Evolutionary conservation across 106 monocot genomes (phyloP).

Genomic region (Hemerocallis citrina): DNA sequence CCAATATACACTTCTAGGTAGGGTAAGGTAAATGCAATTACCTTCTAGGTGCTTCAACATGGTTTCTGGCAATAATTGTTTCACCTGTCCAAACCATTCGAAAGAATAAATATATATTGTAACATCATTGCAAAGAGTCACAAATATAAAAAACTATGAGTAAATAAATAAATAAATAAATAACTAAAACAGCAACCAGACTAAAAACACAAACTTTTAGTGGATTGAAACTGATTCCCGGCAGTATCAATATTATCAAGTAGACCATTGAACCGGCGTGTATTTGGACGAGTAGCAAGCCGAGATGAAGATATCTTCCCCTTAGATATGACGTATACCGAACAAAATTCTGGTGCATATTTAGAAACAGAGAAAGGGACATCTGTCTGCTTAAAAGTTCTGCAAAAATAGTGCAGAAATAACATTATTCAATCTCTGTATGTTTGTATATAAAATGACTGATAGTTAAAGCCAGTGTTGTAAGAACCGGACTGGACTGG

Average conservation of each 20-base stretch:
- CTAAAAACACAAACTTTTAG: conserved; percentile 43
- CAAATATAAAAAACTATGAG: not conserved
- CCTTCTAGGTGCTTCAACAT: conserved; percentile 6
- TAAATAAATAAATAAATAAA: too few species aligned
- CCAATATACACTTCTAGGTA: too few species aligned
- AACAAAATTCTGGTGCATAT: conserved; percentile 42
- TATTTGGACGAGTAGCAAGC: conserved; percentile 26
- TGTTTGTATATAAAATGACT: not conserved
- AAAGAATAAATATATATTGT: not conserved
- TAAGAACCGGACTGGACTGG: too few species aligned
- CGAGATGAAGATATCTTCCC: conserved; percentile 49
- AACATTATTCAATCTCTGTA: not conserved
- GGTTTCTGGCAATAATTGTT: not conserved
- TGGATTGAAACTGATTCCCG: conserved; percentile 27
- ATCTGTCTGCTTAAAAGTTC: conserved; percentile 38
- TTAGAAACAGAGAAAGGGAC: conserved; percentile 48
- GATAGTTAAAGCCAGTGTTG: too few species aligned
- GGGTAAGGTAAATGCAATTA: too few species aligned
- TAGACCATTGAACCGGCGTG: not conserved
- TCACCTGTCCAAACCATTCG: conserved; percentile 21
- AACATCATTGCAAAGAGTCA: not conserved
- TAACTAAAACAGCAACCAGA: not conserved
- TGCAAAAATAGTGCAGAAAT: conserved; percentile 3
- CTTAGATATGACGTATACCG: conserved; percentile 55
- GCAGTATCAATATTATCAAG: not conserved